A percentile compares a stretch with the other conserved stretches of the same genome.
These are phyloP conservation scores for Endocladia muricata DNA, from an alignment of 31 red algal species.

Conservation along the genomic window DNA sequence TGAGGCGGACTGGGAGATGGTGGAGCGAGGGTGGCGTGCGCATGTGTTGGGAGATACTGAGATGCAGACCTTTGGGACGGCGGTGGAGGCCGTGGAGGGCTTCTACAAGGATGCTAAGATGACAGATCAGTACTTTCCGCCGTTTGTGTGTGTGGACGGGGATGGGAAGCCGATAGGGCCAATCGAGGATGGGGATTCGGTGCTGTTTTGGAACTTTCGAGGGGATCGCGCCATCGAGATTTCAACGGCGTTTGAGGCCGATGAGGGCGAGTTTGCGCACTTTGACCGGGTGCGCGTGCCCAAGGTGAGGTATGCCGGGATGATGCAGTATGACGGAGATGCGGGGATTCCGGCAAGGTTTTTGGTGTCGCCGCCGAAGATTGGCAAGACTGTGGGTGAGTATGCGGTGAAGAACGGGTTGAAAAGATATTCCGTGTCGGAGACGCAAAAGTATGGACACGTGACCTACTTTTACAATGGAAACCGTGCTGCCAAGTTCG, in stretches of 20 bases:
- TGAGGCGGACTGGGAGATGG: slow-evolving; percentile 87
- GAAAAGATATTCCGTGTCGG: slow-evolving; percentile 63
- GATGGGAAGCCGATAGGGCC: slow-evolving; percentile 55
- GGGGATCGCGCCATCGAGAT: slow-evolving; percentile 92
- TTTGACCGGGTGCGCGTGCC: slow-evolving; percentile 76
- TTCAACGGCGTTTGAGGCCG: slow-evolving; percentile 79
- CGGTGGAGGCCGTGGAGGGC: slow-evolving; percentile 59
- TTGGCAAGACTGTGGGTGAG: slow-evolving; percentile 67
- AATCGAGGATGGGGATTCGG: slow-evolving; percentile 77
- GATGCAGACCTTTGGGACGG: slow-evolving; percentile 58
- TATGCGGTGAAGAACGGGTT: slow-evolving; percentile 63
- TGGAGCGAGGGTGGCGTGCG: slow-evolving; percentile 77
- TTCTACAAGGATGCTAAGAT: slow-evolving; percentile 78
- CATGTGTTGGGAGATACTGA: slow-evolving; percentile 78
- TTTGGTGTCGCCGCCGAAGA: slow-evolving; percentile 58
- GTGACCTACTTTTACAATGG: slow-evolving; percentile 95
- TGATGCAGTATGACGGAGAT: slow-evolving; percentile 94
- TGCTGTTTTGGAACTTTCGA: slow-evolving; percentile 84
- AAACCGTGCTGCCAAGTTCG: slow-evolving; percentile 76
- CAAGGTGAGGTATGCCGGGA: slow-evolving; percentile 72
- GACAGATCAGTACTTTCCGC: slow-evolving; percentile 83
- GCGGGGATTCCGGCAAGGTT: slow-evolving; percentile 61
- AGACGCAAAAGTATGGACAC: slow-evolving; percentile 92
- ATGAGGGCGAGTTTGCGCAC: slow-evolving; percentile 51
- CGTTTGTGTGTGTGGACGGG: slow-evolving; percentile 78